A percentile compares a stretch with the other conserved stretches of the same genome.
Conservation (phyloP, 345 rosid species). For the Populus tremula region DNA sequence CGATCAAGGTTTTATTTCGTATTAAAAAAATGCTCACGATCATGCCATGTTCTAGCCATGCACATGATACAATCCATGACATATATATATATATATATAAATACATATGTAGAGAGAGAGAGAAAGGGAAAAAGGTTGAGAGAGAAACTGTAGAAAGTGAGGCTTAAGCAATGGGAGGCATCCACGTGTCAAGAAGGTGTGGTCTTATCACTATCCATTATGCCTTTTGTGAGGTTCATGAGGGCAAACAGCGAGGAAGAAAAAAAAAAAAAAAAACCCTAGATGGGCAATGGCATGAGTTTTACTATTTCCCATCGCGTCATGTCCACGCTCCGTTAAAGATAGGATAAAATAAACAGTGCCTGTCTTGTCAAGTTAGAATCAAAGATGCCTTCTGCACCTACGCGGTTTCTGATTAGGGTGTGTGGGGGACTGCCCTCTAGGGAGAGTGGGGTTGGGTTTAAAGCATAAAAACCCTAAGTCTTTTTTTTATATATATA, state of each 20-base stretch:
- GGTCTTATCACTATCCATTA: constrained; percentile 68
- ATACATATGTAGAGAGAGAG: neutral
- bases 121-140: constrained; percentile 26
- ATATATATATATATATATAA: constrained; percentile 18
- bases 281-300: constrained; percentile 28
- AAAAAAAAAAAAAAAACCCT: constrained; percentile 43
- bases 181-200: constrained; percentile 49
- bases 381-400: constrained; percentile 35
- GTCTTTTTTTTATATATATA: neutral
- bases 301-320: constrained; percentile 32
- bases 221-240: constrained; percentile 9
- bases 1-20: constrained; percentile 40
- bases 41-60: constrained; percentile 31
- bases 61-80: constrained; percentile 8
- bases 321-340: constrained; percentile 27
- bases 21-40: constrained; percentile 38
- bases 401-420: constrained; percentile 22
- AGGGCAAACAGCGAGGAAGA: too few species aligned
- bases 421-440: neutral
- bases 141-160: constrained; percentile 1
- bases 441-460: constrained; percentile 12
- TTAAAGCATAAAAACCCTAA: constrained; percentile 38
- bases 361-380: constrained; percentile 15
- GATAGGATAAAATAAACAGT: neutral
- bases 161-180: constrained; percentile 6